Evolutionary conservation across 441 rosid species (phyloP), one percentile per base, ranked within the genome.

Genomic region (Eugenia klotzschiana): DNA sequence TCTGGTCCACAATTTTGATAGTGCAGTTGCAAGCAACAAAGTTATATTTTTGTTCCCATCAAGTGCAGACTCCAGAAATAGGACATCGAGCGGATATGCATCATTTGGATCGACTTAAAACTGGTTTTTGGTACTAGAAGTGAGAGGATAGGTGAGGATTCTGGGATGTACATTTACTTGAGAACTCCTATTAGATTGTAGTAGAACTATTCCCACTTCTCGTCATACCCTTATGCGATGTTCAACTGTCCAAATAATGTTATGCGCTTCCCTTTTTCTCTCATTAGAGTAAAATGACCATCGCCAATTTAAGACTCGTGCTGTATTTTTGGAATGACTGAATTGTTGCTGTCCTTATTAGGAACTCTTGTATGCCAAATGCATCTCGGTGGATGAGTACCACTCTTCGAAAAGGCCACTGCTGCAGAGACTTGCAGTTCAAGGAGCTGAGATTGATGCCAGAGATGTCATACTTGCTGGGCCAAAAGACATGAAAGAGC

Each of bases 331-430:
- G 6, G 14, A 26, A 52, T 27, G 22, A 8, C 11, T 77, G 52
- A 20, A 26, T 82, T 27, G 29, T 72, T 14, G 15, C 15, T 41
- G 9, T 79, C 46, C 29, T 7, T 20, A 40, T 54, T 84, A 93
- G 97, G 97, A 94, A 81, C 81, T 94, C 86, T 88, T 92, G 37
- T 92, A 93, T 80, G 93, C 94, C 43, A 93, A 94, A 87, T 92
- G 97, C 86, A 91, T 94, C 84, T 83, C 93, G 40, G 91, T 88
- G 50, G 94, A 89, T 26, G 94, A 94, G 88, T 93, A 92, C 82
- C 96, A 94, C 86, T 90, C 91, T 60, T 94, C 94, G 10, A 94
- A 94, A 85, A 87, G 94, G 89, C 96, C 97, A 1, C 85, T 93
- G 84, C 82, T 94, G 83, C 96, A 94, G 80, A 87, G 94, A 72